Conservation (phyloP, 352 stramenopile species). For the Thraustotheca clavata region DNA sequence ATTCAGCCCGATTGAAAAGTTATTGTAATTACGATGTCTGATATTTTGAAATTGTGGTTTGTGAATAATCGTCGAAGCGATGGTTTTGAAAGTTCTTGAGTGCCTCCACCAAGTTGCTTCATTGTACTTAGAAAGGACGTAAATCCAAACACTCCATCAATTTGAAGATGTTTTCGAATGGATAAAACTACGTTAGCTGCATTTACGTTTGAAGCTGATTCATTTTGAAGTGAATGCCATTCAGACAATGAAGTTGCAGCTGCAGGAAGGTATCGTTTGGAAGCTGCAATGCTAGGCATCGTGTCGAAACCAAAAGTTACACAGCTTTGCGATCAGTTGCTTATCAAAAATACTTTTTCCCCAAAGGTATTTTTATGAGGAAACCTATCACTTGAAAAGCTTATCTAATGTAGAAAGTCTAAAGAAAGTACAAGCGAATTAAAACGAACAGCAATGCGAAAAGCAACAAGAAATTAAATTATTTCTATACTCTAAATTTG, state of each 20-base stretch:
- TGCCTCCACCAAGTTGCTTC: conserved; percentile 29
- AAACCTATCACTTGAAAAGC: too few relatives aligned
- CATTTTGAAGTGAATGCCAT: conserved; percentile 61
- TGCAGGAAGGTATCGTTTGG: not conserved
- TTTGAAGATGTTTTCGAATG: conserved; percentile 33
- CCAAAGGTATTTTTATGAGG: too few relatives aligned
- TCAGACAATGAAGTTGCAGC: conserved; percentile 48
- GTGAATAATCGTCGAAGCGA: conserved; percentile 50
- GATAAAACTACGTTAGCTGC: conserved; percentile 33
- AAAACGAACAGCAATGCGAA: too few relatives aligned
- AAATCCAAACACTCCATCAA: conserved; percentile 38
- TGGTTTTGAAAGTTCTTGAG: conserved; percentile 31
- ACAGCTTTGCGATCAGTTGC: too few relatives aligned
- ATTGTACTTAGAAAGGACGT: conserved; percentile 24
- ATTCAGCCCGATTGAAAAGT: not conserved
- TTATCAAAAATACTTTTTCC: too few relatives aligned
- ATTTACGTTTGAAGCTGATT: conserved; percentile 54
- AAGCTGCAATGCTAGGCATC: conserved; percentile 12
- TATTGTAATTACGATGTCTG: conserved; percentile 37
- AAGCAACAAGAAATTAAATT: too few relatives aligned
- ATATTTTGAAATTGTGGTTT: conserved; percentile 37
- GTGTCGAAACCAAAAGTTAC: too few relatives aligned
- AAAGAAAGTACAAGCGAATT: too few relatives aligned
- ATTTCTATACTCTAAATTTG: too few relatives aligned
- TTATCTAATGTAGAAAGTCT: too few relatives aligned